Conservation (phyloP, 768 basidiomycete species). For the Tulasnella calospora region DNA sequence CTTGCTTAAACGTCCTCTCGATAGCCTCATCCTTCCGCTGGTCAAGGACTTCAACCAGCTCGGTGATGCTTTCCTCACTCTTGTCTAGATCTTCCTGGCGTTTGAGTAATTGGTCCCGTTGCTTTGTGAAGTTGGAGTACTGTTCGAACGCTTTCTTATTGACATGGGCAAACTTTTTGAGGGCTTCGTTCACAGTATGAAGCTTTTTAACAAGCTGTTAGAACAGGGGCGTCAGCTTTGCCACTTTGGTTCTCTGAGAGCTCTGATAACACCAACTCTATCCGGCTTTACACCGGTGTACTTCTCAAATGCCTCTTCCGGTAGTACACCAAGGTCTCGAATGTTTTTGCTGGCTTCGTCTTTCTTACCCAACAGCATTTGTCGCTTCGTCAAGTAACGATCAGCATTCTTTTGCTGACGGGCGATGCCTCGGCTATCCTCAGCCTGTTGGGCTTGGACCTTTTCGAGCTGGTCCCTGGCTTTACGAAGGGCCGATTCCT, state of each 20-base stretch:
- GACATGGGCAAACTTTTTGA: slow-evolving; percentile 96
- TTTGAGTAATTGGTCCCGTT: slow-evolving; percentile 82
- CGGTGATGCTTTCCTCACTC: slow-evolving; percentile 83
- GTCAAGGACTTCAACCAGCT: slow-evolving; percentile 88
- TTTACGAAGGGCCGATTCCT: slow-evolving; percentile 60
- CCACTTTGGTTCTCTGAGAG: not conserved
- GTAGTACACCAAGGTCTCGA: slow-evolving; percentile 90
- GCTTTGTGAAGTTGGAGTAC: slow-evolving; percentile 96
- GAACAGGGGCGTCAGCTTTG: not conserved
- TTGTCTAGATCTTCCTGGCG: slow-evolving; percentile 89
- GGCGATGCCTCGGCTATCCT: slow-evolving; percentile 82
- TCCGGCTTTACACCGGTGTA: slow-evolving; percentile 86
- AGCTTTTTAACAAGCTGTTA: slow-evolving; percentile 83
- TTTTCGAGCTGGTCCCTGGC: slow-evolving; percentile 55
- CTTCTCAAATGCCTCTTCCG: slow-evolving; percentile 96
- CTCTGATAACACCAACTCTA: slow-evolving; percentile 50
- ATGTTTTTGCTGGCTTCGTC: slow-evolving; percentile 96
- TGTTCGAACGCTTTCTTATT: slow-evolving; percentile 99
- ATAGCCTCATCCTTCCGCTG: slow-evolving; percentile 98
- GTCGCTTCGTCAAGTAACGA: slow-evolving; percentile 85
- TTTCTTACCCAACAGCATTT: slow-evolving; percentile 75
- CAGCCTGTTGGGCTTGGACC: slow-evolving; percentile 73
- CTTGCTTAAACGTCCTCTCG: slow-evolving; percentile 96
- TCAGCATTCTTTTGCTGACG: slow-evolving; percentile 93
- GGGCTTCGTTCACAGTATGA: slow-evolving; percentile 83